Conservation (phyloP, 1,139 yeast genomes). For the Candida sp. region DNA sequence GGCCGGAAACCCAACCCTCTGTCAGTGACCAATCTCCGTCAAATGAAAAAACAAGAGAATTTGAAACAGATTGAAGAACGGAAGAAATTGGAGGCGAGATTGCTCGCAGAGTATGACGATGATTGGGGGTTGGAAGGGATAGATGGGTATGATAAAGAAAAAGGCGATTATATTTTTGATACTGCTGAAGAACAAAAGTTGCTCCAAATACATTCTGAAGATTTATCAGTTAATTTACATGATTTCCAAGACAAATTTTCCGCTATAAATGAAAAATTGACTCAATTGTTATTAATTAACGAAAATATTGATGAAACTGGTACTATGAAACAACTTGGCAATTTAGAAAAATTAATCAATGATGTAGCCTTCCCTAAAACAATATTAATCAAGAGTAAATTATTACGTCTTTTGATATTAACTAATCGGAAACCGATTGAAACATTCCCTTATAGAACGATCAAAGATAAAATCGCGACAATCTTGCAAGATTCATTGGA, state of each 20-base stretch:
- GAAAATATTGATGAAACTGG: conserved; percentile 8
- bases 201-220: conserved; percentile 18
- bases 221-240: conserved; percentile 15
- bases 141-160: conserved; percentile 15
- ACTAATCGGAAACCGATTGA: conserved; percentile 25
- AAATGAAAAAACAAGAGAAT: conserved; percentile 15
- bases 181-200: conserved; percentile 29
- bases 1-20: conserved; percentile 1
- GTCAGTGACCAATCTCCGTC: conserved; percentile 5
- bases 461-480: conserved; percentile 18
- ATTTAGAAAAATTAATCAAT: conserved; percentile 12
- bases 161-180: conserved; percentile 37
- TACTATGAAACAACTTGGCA: conserved; percentile 16
- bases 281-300: conserved; percentile 13
- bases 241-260: conserved; percentile 15
- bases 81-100: conserved; percentile 18
- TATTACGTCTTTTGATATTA: conserved; percentile 31
- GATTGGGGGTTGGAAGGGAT: conserved; percentile 45
- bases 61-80: conserved; percentile 15
- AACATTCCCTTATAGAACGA: conserved; percentile 13
- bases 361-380: conserved; percentile 23
- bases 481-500: conserved; percentile 21
- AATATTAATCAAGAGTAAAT: conserved; percentile 26
- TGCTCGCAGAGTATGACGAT: conserved; percentile 26
- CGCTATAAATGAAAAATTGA: conserved; percentile 15